Evolutionary conservation across 1,284 basidiomycete species (phyloP), one percentile per base, ranked within the genome.

Genomic region (Tilletia horrida): DNA sequence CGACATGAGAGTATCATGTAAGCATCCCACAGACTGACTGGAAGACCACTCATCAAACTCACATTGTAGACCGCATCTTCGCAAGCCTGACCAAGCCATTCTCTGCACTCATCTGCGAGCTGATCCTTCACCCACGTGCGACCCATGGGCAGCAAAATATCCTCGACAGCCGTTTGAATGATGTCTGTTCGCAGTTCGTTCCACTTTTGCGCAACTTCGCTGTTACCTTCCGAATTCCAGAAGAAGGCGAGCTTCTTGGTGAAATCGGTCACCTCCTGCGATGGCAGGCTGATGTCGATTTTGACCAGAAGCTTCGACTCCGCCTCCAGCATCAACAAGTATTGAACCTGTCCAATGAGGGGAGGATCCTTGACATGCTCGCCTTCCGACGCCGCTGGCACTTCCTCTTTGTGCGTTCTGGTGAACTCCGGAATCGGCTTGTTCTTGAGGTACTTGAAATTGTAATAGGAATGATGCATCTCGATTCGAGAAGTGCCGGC

Each of bases 391-490:
- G 44, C 8, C 9, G 31, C 29, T 18, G 13, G 7, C 18, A 31
- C n/a, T 35, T 40, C 18, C 8, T 57, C 52, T 29, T 27, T 18
- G 45, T 21, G 44, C 35, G 21, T 8, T 7, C 35, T 21, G 7
- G 45, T 79, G 86, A 97, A 89, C 7, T 88, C 86, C n/a, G 82
- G 82, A 40, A 92, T 86, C 11, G 88, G 89, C 81, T 97, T 98
- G 74, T 89, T 86, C 48, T 87, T 84, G 47, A 98, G 85, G 84
- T 97, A 98, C 85, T 98, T 98, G 88, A 98, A 98, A 75, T 89
- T 94, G 80, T 89, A 93, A 83, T 91, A 96, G 0, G 88, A 87
- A 82, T 97, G 91, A 74, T 89, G 88, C 73, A 93, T 89, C 77
- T 94, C 91, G 64, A 98, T 97, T 81, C 94, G 92, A 29, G 85